phyloP scores from a whole-genome alignment of 2,329 filamentous ascomycete genomes.

The Orbilia brochopaga region DNA sequence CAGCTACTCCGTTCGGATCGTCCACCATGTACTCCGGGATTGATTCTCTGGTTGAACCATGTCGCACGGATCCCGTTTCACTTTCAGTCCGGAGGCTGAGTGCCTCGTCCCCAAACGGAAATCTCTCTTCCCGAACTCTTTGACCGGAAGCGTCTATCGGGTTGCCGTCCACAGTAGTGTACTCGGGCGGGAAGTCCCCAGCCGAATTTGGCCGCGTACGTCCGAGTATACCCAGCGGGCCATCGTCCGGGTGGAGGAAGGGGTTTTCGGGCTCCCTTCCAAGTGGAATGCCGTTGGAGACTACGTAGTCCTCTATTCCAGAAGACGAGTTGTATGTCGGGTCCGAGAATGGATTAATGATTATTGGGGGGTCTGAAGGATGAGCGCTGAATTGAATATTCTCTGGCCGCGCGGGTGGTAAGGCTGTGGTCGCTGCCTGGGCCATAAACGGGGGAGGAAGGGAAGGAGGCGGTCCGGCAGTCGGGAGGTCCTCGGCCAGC shows the following conservation, averaged over 20 bases:
- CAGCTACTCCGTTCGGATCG: conserved; percentile 40
- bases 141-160: conserved; percentile 23
- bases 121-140: conserved; percentile 37
- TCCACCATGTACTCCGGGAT: conserved; percentile 47
- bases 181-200: conserved; percentile 44
- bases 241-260: conserved; percentile 42
- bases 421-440: background rate
- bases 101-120: conserved; percentile 46
- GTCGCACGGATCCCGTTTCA: conserved; percentile 29
- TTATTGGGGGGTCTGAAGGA: conserved; percentile 21
- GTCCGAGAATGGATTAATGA: conserved; percentile 47
- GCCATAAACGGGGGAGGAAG: conserved; percentile 28
- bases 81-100: conserved; percentile 35
- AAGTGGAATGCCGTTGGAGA: conserved; percentile 29
- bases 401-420: background rate
- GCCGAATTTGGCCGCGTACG: conserved; percentile 33
- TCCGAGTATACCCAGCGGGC: conserved; percentile 20
- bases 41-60: conserved; percentile 7
- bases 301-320: conserved; percentile 44
- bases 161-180: conserved; percentile 41
- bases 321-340: conserved; percentile 48
- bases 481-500: background rate
- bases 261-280: conserved; percentile 46
- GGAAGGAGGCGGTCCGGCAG: background rate
- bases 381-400: background rate